Evolutionary conservation across 2,329 filamentous ascomycete species (phyloP).

Genomic region (Colletotrichum sidae): DNA sequence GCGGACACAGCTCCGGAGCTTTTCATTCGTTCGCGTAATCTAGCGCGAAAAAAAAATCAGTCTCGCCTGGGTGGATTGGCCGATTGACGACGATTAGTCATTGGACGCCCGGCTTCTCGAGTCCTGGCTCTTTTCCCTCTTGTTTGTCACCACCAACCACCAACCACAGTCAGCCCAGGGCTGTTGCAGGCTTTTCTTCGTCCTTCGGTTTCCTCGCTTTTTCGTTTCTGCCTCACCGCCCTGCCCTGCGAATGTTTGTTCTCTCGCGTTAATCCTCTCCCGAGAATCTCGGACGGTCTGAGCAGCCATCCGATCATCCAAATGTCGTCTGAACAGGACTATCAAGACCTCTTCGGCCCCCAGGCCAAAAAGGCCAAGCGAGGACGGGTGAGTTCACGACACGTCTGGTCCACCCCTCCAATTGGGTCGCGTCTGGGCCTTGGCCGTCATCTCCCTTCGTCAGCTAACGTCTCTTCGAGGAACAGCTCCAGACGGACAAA

Average conservation of each 20-base stretch:
- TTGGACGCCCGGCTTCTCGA: not conserved
- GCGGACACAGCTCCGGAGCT: conserved; percentile 4
- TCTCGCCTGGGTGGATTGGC: conserved; percentile 22
- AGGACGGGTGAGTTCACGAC: conserved; percentile 32
- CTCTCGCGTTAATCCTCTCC: conserved; percentile 9
- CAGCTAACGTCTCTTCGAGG: conserved; percentile 28
- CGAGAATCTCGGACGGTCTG: conserved; percentile 29
- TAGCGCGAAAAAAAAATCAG: conserved; percentile 32
- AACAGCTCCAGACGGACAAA: conserved; percentile 37
- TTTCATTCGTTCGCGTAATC: conserved; percentile 9
- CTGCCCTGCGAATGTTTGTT: conserved; percentile 30
- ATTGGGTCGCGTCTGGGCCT: too few species aligned
- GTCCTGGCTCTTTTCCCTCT: conserved; percentile 11
- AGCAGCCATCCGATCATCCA: not conserved
- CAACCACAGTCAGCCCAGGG: conserved; percentile 15
- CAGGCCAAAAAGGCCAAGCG: conserved; percentile 38
- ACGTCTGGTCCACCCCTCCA: not conserved
- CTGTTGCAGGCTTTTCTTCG: conserved; percentile 1
- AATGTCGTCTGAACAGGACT: conserved; percentile 37
- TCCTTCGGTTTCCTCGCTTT: not conserved
- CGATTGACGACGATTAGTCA: conserved; percentile 30
- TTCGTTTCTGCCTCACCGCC: not conserved
- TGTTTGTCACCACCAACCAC: conserved; percentile 36
- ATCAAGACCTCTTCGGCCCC: conserved; percentile 35
- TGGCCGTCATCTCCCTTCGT: not conserved